These are phyloP conservation scores for Sporisorium scitamineum DNA, from an alignment of 1,284 basidiomycete species.

Conservation along the genomic window DNA sequence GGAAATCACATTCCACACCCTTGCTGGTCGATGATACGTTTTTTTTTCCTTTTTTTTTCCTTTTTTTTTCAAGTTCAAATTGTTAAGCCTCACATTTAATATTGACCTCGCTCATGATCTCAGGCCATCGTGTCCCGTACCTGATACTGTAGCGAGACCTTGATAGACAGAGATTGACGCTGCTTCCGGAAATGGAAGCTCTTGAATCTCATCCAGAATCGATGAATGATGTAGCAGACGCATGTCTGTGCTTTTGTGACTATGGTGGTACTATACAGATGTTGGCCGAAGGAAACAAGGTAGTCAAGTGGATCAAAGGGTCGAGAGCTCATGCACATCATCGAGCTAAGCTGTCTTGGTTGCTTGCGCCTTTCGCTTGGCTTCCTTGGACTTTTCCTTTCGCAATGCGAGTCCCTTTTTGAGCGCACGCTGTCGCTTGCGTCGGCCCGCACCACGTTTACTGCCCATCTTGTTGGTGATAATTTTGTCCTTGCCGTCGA, in stretches of 20 bases:
- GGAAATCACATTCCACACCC: conserved; percentile 1
- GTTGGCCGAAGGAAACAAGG: not conserved
- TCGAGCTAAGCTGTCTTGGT: conserved; percentile 22
- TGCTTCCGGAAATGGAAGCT: too few relatives aligned
- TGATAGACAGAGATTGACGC: too few relatives aligned
- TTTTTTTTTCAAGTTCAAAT: not conserved
- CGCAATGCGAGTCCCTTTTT: conserved; percentile 48
- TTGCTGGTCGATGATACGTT: not conserved
- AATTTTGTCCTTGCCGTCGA: conserved; percentile 55
- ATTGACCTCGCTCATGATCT: too few relatives aligned
- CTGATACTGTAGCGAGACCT: not conserved
- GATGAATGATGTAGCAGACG: not conserved
- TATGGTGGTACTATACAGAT: conserved; percentile 2
- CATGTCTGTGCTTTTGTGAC: not conserved
- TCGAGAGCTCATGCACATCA: not conserved
- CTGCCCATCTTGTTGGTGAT: conserved; percentile 52
- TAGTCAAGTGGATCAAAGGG: not conserved
- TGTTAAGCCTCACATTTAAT: not conserved
- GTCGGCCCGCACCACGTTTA: conserved; percentile 59
- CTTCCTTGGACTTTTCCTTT: conserved; percentile 53
- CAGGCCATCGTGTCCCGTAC: too few relatives aligned
- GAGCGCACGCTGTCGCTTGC: conserved; percentile 55
- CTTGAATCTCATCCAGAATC: not conserved
- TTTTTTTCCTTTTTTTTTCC: too few relatives aligned
- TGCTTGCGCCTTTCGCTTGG: conserved; percentile 32